Conservation (phyloP, 139 green algal genomes). For the Volvox reticuliferus region DNA sequence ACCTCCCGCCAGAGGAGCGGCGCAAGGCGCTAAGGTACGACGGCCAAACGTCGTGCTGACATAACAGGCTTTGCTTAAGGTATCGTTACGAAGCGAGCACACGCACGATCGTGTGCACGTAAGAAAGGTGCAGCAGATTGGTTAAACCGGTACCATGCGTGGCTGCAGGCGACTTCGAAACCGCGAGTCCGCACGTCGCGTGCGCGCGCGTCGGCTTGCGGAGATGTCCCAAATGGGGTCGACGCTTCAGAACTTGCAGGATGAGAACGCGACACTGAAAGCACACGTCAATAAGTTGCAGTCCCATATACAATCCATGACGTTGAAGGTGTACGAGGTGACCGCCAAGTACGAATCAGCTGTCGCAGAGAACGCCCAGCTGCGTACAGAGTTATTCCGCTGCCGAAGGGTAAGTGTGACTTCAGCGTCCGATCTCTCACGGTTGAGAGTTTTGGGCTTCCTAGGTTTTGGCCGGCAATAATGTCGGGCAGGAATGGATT, state of each 20-base stretch:
- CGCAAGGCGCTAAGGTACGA: conserved; percentile 33
- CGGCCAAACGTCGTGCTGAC: no score
- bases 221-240: conserved; percentile 34
- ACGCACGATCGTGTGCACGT: no score
- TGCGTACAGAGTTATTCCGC: conserved; percentile 5
- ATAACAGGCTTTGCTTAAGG: no score
- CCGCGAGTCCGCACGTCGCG: conserved; percentile 41
- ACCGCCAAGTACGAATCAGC: conserved; percentile 42
- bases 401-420: not conserved
- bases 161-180: conserved; percentile 40
- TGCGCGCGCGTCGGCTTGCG: conserved; percentile 26
- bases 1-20: conserved; percentile 21
- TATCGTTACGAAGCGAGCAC: no score
- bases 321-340: conserved; percentile 41
- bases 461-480: no score
- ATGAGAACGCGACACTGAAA: conserved; percentile 27
- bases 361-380: conserved; percentile 5
- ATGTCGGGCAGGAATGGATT: no score
- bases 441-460: no score
- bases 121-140: no score
- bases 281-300: conserved; percentile 27
- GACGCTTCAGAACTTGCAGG: not conserved
- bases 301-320: conserved; percentile 28
- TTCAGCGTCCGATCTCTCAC: no score
- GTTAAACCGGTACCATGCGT: not conserved